Conservation (phyloP, 192 early-diverging fungal genomes). For the Phycomyces blakesleeanus region DNA sequence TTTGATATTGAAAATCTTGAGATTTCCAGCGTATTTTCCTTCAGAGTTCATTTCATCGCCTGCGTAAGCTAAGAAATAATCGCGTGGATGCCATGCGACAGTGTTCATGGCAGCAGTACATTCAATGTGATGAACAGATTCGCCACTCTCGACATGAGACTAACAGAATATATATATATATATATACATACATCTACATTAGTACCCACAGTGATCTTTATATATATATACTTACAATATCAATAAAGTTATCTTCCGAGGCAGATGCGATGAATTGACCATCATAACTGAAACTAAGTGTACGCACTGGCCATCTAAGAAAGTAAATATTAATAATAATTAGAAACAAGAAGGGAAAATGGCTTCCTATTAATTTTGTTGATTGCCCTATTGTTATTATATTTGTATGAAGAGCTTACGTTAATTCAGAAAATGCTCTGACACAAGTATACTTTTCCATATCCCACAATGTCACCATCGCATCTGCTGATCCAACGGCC, state of each 20-base stretch:
- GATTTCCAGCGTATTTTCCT: conserved; percentile 42
- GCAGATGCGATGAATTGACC: conserved; percentile 71
- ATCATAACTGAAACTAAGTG: conserved; percentile 76
- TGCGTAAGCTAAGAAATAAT: conserved; percentile 75
- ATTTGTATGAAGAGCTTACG: conserved; percentile 41
- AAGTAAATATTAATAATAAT: neutral
- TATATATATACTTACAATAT: conserved; percentile 57
- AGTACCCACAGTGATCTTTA: neutral
- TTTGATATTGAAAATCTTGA: conserved; percentile 45
- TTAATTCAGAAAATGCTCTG: conserved; percentile 61
- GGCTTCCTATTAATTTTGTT: too few relatives aligned
- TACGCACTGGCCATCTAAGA: conserved; percentile 74
- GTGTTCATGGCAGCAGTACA: conserved; percentile 67
- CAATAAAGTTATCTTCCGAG: conserved; percentile 74
- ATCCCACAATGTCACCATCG: conserved; percentile 75
- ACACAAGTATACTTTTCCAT: conserved; percentile 58
- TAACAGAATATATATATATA: conserved; percentile 22
- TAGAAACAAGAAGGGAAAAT: too few relatives aligned
- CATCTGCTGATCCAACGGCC: conserved; percentile 76
- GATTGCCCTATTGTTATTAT: too few relatives aligned
- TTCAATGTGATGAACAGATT: conserved; percentile 64
- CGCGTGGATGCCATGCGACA: conserved; percentile 76
- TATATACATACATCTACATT: neutral
- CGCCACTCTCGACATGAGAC: conserved; percentile 70
- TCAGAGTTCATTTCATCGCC: conserved; percentile 58